A percentile compares a stretch with the other conserved stretches of the same genome.
These are phyloP conservation scores for Hypoxylon rickii DNA, from an alignment of 495 filamentous ascomycete species.

Conservation along the genomic window DNA sequence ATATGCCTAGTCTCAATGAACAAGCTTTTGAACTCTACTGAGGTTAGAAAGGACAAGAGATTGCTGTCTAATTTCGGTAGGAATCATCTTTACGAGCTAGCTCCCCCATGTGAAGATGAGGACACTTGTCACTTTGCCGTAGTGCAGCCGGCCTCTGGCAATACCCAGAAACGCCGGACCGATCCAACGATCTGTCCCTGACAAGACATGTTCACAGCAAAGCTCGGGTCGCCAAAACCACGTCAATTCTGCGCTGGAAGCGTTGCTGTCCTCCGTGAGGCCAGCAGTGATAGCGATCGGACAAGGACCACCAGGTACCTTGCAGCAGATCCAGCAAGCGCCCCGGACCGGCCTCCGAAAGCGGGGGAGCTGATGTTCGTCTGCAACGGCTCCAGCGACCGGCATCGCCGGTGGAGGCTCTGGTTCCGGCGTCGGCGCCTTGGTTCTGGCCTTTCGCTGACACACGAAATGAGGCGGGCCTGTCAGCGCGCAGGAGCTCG, in stretches of 20 bases:
- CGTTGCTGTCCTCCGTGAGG: not conserved
- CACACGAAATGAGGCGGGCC: not conserved
- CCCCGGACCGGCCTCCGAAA: constrained; percentile 28
- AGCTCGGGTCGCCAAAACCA: no score
- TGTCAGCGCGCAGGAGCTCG: not conserved
- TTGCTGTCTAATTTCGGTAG: not conserved
- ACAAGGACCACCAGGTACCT: constrained; percentile 8
- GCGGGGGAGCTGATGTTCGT: constrained; percentile 14
- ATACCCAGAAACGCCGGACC: no score
- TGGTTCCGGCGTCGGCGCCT: constrained; percentile 1
- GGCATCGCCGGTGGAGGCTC: constrained; percentile 3
- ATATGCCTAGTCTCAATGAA: not conserved
- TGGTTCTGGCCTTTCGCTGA: not conserved
- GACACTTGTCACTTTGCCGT: no score
- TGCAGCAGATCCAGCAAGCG: constrained; percentile 2
- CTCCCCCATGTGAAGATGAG: not conserved
- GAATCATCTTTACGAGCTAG: not conserved
- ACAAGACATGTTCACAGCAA: no score
- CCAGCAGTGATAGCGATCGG: not conserved
- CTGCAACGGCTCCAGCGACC: constrained; percentile 12
- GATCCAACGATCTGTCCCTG: no score
- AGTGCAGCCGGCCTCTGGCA: no score
- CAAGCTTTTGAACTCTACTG: not conserved
- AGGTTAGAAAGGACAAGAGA: not conserved
- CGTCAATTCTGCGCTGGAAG: not conserved